Evolutionary conservation across 208 protist genomes (phyloP).

Genomic region (Wallacemonas rigidus): DNA sequence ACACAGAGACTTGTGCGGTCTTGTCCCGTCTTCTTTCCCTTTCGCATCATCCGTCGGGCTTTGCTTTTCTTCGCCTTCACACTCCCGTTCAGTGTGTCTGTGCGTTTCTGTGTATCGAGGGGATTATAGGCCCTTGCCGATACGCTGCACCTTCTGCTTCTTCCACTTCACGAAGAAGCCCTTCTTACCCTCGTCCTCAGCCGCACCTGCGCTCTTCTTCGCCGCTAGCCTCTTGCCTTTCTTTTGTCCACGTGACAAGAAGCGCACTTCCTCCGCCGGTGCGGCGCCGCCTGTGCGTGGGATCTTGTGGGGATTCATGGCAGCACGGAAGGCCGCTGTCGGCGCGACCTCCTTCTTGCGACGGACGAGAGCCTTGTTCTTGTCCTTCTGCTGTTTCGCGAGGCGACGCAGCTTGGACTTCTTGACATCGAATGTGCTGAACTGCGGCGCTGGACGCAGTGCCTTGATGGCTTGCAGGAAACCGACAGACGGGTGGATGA

Average conservation of each 20-base stretch:
- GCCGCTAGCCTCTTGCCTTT: conserved; percentile 21
- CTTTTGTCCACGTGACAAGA: conserved; percentile 54
- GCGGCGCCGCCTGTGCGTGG: conserved; percentile 60
- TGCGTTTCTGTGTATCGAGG: neutral
- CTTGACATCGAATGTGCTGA: conserved; percentile 79
- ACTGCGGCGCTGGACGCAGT: conserved; percentile 64
- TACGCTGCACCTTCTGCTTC: conserved; percentile 56
- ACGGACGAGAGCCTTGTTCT: conserved; percentile 36
- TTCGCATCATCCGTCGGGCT: neutral
- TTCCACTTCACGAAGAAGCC: conserved; percentile 69
- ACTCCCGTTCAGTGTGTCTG: neutral
- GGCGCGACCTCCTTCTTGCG: conserved; percentile 70
- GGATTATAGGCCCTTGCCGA: conserved; percentile 64
- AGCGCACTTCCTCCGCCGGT: conserved; percentile 49
- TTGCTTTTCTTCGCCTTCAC: too few relatives aligned
- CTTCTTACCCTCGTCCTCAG: conserved; percentile 14
- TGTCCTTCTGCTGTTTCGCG: conserved; percentile 75
- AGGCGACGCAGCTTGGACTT: conserved; percentile 76
- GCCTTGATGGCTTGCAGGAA: conserved; percentile 80
- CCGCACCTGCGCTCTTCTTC: conserved; percentile 15
- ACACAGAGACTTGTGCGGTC: too few relatives aligned
- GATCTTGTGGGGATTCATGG: conserved; percentile 76
- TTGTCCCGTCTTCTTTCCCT: neutral
- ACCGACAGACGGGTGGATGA: conserved; percentile 68
- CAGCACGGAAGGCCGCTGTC: conserved; percentile 74